Evolutionary conservation across 257 asterid species (phyloP), one percentile per base, ranked within the genome.

Genomic region (Nicotiana paniculata): DNA sequence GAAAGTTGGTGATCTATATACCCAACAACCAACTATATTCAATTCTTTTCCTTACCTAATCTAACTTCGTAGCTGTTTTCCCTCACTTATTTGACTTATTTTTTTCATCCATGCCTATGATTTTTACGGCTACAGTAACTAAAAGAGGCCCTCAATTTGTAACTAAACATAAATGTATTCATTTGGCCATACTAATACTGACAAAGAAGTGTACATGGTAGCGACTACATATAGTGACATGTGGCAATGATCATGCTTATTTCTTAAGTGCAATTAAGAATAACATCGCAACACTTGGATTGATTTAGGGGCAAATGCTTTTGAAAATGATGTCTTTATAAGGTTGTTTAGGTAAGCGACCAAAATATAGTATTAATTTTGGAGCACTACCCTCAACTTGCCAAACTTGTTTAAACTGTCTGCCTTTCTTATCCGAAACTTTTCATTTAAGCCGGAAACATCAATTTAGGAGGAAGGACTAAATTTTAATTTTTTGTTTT

Each of bases 1-100:
- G 96, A 84, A 90, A 85, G 94, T 93, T 91, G 97, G 97, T 90
- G 84, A 89, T 87, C 92, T 86, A 91, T 55, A 43, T 55, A 74
- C 78, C 81, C 82, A 83, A 83, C 85, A n/a, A 83, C 95, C 96
- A 93, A 92, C 97, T 85, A 86, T 35, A 90, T 85, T 85, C 83
- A 72, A 61, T 85, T 68, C 86, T 87, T 72, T 83, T 85, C 55
- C 61, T 79, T 82, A 64, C 59, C 63, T 83, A 79, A 80, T 33
- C 54, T 21, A 66, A 66, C 67, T 70, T 75, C 80, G 82, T 77
- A 81, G 46, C 77, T 74, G 28, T 32, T 57, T 79, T 80, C 64
- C 80, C 70, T 39, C 76, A 63, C 37, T 18, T 58, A 17, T 54
- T 43, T 81, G 57, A 32, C 80, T 81, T 46, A 30, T n/a, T 32